phyloP scores from a whole-genome alignment of 441 rosid species.

The Codiaeum variegatum region DNA sequence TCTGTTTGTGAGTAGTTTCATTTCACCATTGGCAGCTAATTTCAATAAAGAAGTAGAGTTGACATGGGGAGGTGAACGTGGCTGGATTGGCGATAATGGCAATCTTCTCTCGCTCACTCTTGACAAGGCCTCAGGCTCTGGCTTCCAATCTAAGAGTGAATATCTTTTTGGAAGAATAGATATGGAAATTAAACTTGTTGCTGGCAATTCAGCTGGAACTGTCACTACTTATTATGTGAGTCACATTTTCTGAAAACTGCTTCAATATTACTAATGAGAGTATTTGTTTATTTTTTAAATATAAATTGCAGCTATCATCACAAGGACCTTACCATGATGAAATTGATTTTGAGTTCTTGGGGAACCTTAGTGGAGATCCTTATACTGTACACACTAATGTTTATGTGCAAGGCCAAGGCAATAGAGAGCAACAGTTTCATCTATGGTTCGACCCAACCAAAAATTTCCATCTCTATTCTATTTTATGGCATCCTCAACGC shows the following conservation, averaged over 20 bases:
- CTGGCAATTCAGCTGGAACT: constrained; percentile 55
- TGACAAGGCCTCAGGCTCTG: constrained; percentile 41
- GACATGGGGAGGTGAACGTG: constrained; percentile 47
- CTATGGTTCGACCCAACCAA: constrained; percentile 67
- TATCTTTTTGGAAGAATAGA: constrained; percentile 41
- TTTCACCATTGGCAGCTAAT: constrained; percentile 17
- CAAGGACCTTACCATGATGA: constrained; percentile 49
- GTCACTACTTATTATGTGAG: constrained; percentile 52
- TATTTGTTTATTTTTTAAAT: not conserved
- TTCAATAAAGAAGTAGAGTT: constrained; percentile 36
- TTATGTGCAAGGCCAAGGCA: constrained; percentile 51
- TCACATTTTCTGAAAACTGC: not conserved
- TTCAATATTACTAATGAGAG: not conserved
- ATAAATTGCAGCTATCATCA: constrained; percentile 26
- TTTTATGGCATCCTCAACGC: constrained; percentile 56
- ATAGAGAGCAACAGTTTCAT: constrained; percentile 63
- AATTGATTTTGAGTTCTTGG: constrained; percentile 59
- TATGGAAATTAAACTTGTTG: constrained; percentile 45
- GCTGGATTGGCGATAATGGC: constrained; percentile 32
- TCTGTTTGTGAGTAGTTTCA: constrained; percentile 9
- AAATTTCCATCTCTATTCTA: constrained; percentile 58
- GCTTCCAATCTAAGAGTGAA: constrained; percentile 38
- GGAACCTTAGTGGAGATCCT: constrained; percentile 57
- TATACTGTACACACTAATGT: constrained; percentile 67
- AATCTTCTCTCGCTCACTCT: constrained; percentile 36